Base-by-base conservation (phyloP, 345 rosid genomes). In the Salix suchowensis region DNA sequence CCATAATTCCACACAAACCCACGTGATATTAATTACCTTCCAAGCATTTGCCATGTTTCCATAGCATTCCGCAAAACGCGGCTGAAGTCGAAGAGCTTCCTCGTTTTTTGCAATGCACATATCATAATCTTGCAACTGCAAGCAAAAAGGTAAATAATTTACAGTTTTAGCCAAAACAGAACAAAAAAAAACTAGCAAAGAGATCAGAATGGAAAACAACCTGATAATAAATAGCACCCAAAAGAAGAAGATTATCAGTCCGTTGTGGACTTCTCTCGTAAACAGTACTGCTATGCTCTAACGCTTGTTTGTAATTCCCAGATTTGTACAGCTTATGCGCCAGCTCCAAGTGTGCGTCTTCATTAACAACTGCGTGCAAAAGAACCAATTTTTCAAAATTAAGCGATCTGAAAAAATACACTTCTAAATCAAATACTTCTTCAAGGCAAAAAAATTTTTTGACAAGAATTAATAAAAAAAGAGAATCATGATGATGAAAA, bases 41-140 rank as follows among this genome's bases (percentile, higher is more conserved):
- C 97, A 92, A 36, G 99, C 99, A 79, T 96, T 96, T 74, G 99
- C 99, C 97, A 92, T 92, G 84, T 96, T 96, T 62, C 99, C 99
- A 83, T 92, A 96, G 82, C 99, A 96, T 88, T 96, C 99, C 19
- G 99, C 98, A 82, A 94, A 96, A 70, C 81, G 95, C 40, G 98
- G 99, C 52, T 94, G 94, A 66, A 94, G 84, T 62, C 85, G 89
- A 82, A 96, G 96, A 62, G 99, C 99, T 87, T 96, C 99, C 83
- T 96, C 96, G 76, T 96, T 96, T 84, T 89, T 92, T 4, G 87
- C 83, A 74, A 96, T 92, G 92, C 99, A 96, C 93, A 89, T 91
- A 85, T 96, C 99, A 88, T 89, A 94, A 65, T 96, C 95, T 76
- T 91, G 99, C 82, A 96, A 82, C 99, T 96, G 76, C 75, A 50